phyloP scores from a whole-genome alignment of 164 flowering plant genomes.

The Hamamelis virginiana region DNA sequence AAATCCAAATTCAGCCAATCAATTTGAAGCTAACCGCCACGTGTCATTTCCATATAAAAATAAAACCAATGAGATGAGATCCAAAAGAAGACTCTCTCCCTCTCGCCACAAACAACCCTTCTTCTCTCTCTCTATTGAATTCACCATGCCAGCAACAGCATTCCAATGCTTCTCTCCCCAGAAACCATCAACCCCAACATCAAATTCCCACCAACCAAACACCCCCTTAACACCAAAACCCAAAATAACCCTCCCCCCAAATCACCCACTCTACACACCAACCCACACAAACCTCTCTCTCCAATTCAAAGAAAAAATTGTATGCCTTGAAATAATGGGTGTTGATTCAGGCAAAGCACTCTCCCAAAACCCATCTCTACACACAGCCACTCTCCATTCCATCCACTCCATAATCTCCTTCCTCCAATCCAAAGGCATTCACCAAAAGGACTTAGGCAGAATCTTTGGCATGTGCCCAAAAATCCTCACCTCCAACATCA shows the following conservation, averaged over 20 bases:
- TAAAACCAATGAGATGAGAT: constrained; percentile 2
- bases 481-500: constrained; percentile 68
- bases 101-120: neutral
- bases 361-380: constrained; percentile 80
- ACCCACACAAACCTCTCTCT: constrained; percentile 42
- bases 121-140: constrained; percentile 2
- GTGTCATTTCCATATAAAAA: constrained; percentile 9
- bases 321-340: constrained; percentile 94
- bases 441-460: constrained; percentile 68
- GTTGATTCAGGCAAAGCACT: constrained; percentile 82
- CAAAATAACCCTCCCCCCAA: constrained; percentile 42
- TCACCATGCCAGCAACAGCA: constrained; percentile 34
- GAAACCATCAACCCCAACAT: constrained; percentile 20
- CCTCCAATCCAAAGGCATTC: constrained; percentile 82
- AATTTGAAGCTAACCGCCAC: constrained; percentile 7
- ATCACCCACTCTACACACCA: constrained; percentile 54
- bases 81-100: neutral
- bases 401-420: constrained; percentile 65
- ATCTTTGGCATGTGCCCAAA: constrained; percentile 91
- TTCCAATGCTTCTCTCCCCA: constrained; percentile 38
- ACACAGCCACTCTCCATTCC: constrained; percentile 58
- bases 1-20: constrained; percentile 35
- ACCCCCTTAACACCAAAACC: constrained; percentile 42
- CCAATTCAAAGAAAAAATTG: constrained; percentile 80
- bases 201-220: constrained; percentile 26